Percentiles rank a stretch among this genome's conserved stretches.
Evolutionary conservation across 192 early-diverging fungal genomes (phyloP).

Genomic region (Umbelopsis sp.): DNA sequence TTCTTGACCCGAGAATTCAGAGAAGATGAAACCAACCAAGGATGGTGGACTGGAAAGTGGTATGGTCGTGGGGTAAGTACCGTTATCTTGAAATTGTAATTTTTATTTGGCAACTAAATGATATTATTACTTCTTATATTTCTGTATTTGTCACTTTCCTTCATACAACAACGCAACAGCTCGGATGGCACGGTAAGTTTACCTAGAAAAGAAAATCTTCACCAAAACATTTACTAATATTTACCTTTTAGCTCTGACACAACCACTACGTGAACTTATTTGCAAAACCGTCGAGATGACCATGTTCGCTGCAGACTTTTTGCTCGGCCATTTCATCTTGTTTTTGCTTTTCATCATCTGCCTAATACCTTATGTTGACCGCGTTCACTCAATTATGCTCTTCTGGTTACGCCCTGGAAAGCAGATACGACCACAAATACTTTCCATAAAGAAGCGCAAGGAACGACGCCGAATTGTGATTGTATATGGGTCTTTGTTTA

Average conservation of each 20-base stretch:
- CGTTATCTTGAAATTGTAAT: too few species aligned
- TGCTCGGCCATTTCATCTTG: conserved; percentile 75
- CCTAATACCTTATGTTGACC: conserved; percentile 71
- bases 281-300: conserved; percentile 85
- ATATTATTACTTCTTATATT: neutral
- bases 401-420: conserved; percentile 80
- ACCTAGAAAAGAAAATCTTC: neutral
- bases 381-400: conserved; percentile 77
- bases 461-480: conserved; percentile 64
- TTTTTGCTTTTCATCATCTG: conserved; percentile 73
- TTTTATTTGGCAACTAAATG: neutral
- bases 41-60: conserved; percentile 90
- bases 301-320: conserved; percentile 76
- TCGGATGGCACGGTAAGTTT: conserved; percentile 28
- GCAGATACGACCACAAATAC: conserved; percentile 72
- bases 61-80: conserved; percentile 61
- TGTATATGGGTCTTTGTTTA: conserved; percentile 66
- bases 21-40: conserved; percentile 74
- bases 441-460: conserved; percentile 65
- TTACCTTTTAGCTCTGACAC: conserved; percentile 49
- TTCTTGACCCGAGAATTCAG: conserved; percentile 82
- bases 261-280: conserved; percentile 75
- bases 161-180: neutral
- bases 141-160: neutral
- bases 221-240: conserved; percentile 17